phyloP scores from a whole-genome alignment of 176 grass and related monocot species.

The Zea luxurians region DNA sequence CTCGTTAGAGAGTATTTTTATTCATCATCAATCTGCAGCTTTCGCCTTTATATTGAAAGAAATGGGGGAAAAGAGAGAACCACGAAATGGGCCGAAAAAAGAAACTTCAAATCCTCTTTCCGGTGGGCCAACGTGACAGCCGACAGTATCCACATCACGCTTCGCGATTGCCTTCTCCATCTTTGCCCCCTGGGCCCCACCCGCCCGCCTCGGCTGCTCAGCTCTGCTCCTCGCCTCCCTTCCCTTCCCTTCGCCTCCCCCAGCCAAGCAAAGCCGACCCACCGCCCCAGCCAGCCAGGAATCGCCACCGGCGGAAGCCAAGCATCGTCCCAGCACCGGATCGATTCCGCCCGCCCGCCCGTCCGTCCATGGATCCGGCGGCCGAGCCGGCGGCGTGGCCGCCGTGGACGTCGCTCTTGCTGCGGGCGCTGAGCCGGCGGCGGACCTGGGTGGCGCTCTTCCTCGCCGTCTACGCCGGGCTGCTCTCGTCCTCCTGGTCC shows the following conservation, averaged over 20 bases:
- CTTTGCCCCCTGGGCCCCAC: too few species aligned
- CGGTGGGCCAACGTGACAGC: too few species aligned
- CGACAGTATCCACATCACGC: too few species aligned
- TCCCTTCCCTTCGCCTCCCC: neutral
- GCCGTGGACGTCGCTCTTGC: constrained; percentile 55
- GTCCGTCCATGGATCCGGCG: neutral
- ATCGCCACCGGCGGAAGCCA: neutral
- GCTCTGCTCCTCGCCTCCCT: too few species aligned
- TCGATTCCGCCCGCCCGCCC: neutral
- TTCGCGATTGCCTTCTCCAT: too few species aligned
- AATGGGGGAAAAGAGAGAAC: too few species aligned
- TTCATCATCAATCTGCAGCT: too few species aligned
- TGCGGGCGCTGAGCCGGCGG: constrained; percentile 54
- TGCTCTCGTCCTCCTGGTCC: constrained; percentile 73
- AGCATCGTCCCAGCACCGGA: neutral
- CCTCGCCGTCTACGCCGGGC: constrained; percentile 65
- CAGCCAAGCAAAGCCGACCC: neutral
- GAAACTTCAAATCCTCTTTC: too few species aligned
- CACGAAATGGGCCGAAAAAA: too few species aligned
- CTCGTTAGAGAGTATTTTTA: too few species aligned
- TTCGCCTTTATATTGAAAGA: too few species aligned
- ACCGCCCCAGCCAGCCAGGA: neutral
- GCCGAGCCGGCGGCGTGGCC: constrained; percentile 37
- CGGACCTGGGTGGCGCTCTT: constrained; percentile 79
- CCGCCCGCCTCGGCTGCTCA: too few species aligned